These are phyloP conservation scores for Silene noctiflora DNA, from an alignment of 179 eudicot genomes.

Conservation along the genomic window DNA sequence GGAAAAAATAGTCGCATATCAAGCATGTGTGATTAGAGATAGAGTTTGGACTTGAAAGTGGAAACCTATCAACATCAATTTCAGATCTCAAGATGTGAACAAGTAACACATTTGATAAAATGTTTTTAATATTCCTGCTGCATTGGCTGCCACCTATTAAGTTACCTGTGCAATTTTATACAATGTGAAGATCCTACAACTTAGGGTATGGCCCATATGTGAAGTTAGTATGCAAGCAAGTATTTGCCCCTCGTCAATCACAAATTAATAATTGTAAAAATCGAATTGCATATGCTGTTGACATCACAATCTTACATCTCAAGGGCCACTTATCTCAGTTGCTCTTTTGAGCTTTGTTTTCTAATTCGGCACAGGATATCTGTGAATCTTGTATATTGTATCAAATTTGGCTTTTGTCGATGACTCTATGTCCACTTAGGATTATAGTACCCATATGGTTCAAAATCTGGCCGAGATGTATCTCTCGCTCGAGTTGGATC, in stretches of 20 bases:
- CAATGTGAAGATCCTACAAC: background rate
- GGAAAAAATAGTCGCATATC: background rate
- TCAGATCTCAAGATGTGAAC: too few species aligned
- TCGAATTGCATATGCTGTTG: background rate
- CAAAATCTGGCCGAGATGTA: too few species aligned
- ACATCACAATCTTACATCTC: background rate
- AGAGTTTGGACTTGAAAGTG: too few species aligned
- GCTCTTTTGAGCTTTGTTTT: background rate
- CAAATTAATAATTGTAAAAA: background rate
- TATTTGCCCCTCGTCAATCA: background rate
- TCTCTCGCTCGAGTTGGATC: too few species aligned
- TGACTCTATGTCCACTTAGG: background rate
- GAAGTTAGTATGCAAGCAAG: background rate
- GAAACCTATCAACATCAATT: too few species aligned
- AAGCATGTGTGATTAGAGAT: too few species aligned
- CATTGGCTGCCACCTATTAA: too few species aligned
- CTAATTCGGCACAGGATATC: background rate
- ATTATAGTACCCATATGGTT: background rate
- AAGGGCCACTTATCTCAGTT: background rate
- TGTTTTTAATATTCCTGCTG: too few species aligned
- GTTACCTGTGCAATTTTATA: too few species aligned
- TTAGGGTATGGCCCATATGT: background rate
- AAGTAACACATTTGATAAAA: too few species aligned
- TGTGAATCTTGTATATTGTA: background rate
- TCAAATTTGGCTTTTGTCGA: constrained; percentile 1